Evolutionary conservation across 148 eudicot species (phyloP).

Genomic region (Spergularia bocconei): DNA sequence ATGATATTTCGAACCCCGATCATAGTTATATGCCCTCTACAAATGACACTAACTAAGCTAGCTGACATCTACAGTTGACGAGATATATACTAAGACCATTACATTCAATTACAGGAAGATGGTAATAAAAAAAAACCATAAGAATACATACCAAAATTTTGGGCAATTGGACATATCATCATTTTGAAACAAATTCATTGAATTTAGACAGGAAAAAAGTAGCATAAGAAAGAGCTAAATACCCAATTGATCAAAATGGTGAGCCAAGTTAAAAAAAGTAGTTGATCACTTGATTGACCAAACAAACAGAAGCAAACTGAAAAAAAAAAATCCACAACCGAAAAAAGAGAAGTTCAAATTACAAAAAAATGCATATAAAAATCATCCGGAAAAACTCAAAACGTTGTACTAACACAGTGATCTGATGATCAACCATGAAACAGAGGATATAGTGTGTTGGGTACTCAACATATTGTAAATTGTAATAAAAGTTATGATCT

Average conservation of each 20-base stretch:
- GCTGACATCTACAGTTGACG: not conserved
- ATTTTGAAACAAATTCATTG: constrained; percentile 5
- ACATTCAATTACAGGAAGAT: not conserved
- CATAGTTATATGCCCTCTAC: not conserved
- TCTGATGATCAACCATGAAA: constrained; percentile 16
- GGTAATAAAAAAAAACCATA: not conserved
- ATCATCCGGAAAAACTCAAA: not conserved
- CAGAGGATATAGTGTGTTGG: constrained; percentile 24
- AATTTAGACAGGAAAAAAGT: not conserved
- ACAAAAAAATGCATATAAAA: not conserved
- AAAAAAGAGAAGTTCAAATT: constrained; percentile 5
- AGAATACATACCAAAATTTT: not conserved
- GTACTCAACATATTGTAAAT: not conserved
- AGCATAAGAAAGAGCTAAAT: not conserved
- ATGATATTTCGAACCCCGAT: not conserved
- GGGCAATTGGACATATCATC: not conserved
- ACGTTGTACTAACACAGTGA: constrained; percentile 23
- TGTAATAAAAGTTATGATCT: constrained; percentile 30
- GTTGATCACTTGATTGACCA: constrained; percentile 22
- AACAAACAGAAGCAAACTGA: constrained; percentile 13
- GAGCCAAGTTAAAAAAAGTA: not conserved
- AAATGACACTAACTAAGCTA: not conserved
- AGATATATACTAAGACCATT: no score
- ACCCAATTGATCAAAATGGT: constrained; percentile 21
- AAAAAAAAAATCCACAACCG: not conserved